Evolutionary conservation across 2,329 filamentous ascomycete genomes (phyloP), one percentile per base, ranked within the genome.

Genomic region (Thelonectria blattea): DNA sequence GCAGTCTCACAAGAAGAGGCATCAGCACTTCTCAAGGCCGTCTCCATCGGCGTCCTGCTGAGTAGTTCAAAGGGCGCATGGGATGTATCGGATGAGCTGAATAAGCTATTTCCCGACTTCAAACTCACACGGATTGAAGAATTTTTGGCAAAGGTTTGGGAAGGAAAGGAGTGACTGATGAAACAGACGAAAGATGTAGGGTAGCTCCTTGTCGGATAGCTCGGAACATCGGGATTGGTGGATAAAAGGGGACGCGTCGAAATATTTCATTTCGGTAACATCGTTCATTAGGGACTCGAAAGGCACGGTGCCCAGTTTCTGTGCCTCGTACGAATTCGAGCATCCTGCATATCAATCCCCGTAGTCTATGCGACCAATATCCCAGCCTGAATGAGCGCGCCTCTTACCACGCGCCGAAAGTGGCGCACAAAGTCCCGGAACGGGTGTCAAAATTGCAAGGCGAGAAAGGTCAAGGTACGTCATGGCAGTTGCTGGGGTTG

Each of bases 1-100:
- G 34, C 34, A 5, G 34, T 37, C 11, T 15, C 9, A 5, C 12
- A 3, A 6, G 34, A 37, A 2, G 6, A 37, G 12, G 34, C 34
- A 14, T 37, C 34, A 5, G 34, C 34, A 1, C 34, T 37, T 6
- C 34, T 37, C 34, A 43, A 24, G 15, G 34, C 8, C 15, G 27
- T 32, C 6, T 30, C 15, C n/a, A 17, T 42, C 17, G 34, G 5
- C 43, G 3, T 34, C 18, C 5, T 20, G 39, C 4, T 43, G 37
- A 43, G 39, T 7, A 15, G 34, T 37, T 5, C 12, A 20, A 30
- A 34, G 30, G 27, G 15, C 15, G 34, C 34, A 37, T 79, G 76
- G 73, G 70, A 74, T 55, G 74, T 79, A 1, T 74, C 78, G 15
- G 74, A 76, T 37, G 79, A 81, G 60, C 81, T 75, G 72, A 84